Evolutionary conservation across 2,329 filamentous ascomycete genomes (phyloP).

Genomic region (Curvularia lunata): DNA sequence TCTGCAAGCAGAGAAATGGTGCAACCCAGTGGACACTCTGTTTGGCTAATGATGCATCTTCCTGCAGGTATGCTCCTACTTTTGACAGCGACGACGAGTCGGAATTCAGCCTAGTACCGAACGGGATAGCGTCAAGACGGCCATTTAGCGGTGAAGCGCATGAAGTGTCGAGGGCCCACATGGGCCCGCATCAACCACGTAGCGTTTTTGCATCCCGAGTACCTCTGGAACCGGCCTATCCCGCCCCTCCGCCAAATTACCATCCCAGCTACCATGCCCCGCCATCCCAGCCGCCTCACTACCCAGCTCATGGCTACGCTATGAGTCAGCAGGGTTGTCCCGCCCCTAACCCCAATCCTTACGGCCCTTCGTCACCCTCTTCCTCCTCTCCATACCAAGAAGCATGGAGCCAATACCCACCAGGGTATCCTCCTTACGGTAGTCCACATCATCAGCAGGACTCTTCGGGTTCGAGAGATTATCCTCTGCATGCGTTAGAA

Average conservation of each 20-base stretch:
- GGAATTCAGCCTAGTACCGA: slow-evolving; percentile 39
- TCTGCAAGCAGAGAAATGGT: slow-evolving; percentile 3
- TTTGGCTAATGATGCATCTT: slow-evolving; percentile 11
- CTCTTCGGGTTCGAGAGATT: slow-evolving; percentile 47
- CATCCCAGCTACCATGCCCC: slow-evolving; percentile 47
- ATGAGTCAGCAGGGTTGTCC: slow-evolving; percentile 45
- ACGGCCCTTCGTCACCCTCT: slow-evolving; percentile 45
- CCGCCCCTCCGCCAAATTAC: slow-evolving; percentile 68
- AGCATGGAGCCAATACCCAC: slow-evolving; percentile 44
- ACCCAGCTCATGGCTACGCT: slow-evolving; percentile 41
- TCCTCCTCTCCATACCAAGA: slow-evolving; percentile 48
- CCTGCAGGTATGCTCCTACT: slow-evolving; percentile 35
- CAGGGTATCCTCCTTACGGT: slow-evolving; percentile 45
- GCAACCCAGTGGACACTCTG: slow-evolving; percentile 1
- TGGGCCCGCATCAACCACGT: slow-evolving; percentile 39
- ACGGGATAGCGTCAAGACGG: slow-evolving; percentile 27
- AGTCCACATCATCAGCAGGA: slow-evolving; percentile 45
- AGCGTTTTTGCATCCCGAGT: slow-evolving; percentile 46
- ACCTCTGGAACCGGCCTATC: slow-evolving; percentile 43
- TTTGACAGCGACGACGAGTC: slow-evolving; percentile 45
- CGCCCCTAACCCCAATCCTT: slow-evolving; percentile 37
- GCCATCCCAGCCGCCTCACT: slow-evolving; percentile 42
- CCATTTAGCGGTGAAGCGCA: slow-evolving; percentile 39
- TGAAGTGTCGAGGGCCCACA: slow-evolving; percentile 34
- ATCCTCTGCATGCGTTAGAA: slow-evolving; percentile 38